Evolutionary conservation across 2,329 filamentous ascomycete species (phyloP), one percentile per base, ranked within the genome.

Genomic region (Ophiostoma ulmi): DNA sequence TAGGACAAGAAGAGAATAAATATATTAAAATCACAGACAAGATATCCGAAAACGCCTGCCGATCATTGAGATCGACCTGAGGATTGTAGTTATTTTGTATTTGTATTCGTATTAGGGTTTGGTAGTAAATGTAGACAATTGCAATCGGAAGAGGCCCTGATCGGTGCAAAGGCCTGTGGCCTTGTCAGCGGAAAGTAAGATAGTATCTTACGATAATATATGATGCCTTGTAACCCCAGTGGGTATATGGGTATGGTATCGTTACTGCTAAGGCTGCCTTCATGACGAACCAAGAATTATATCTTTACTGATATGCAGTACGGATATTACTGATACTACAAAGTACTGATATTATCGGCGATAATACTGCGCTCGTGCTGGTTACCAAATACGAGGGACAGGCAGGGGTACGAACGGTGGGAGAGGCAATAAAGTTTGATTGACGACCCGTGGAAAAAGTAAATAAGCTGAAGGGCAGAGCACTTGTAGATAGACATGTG

Each of bases 311-410:
- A n/a, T 48, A 48, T 48, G 13, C 11, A 39, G 38, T 39, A 39
- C 8, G 38, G 31, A 31, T 39, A 39, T 10, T 39, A 39, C 38
- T 10, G 38, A 39, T 10, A 39, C 10, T 13, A 39, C 38, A 10
- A 11, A 39, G 6, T 8, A 39, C 38, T 39, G 38, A 39, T 39
- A 39, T 39, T 39, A 48, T 48, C 17, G 20, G 5, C 44, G 44
- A 48, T 48, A 48, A 48, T 48, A 48, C 17, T 48, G 44, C 44
- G 44, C 44, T 48, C 44, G 52, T 58, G 52, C 52, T 58, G n/a
- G 22, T 58, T 58, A 58, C 52, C 44, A 48, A 58, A 58, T 58
- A 58, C 52, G 52, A 58, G 52, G 52, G 52, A 58, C 52, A 10
- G 10, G 52, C 52, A 58, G 52, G 52, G 52, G 52, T 58, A 17